Conservation (phyloP, 768 basidiomycete species). For the Hericium rajendrae region DNA sequence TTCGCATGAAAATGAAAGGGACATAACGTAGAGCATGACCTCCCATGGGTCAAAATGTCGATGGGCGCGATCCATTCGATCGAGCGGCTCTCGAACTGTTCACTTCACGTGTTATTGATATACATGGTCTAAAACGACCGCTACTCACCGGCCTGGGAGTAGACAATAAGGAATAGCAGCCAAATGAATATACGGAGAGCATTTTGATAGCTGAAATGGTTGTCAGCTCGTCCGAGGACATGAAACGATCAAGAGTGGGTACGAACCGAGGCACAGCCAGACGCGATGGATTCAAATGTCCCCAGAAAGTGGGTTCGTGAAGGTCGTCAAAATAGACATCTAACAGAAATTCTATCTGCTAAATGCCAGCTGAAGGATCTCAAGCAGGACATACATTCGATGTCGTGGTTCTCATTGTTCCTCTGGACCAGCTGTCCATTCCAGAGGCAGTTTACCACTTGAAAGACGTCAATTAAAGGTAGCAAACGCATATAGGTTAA, state of each 20-base stretch:
- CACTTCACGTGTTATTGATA: background rate
- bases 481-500: constrained; percentile 3
- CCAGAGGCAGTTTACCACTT: constrained; percentile 81
- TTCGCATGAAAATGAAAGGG: constrained; percentile 70
- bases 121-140: background rate
- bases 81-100: constrained; percentile 67
- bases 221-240: background rate
- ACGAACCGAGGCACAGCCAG: constrained; percentile 68
- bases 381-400: constrained; percentile 50
- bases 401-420: constrained; percentile 63
- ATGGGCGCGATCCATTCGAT: constrained; percentile 49
- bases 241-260: background rate
- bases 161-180: constrained; percentile 69
- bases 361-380: background rate
- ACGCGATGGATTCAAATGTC: constrained; percentile 66
- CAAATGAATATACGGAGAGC: constrained; percentile 69
- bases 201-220: constrained; percentile 63
- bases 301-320: constrained; percentile 48
- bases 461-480: background rate
- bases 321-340: constrained; percentile 60
- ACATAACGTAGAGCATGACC: constrained; percentile 67
- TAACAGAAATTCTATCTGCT: constrained; percentile 21
- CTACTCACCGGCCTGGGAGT: constrained; percentile 70
- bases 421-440: constrained; percentile 72
- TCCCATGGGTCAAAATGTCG: constrained; percentile 72